Evolutionary conservation across 116 monocot genomes (phyloP), one percentile per base, ranked within the genome.

Genomic region (Trichopus zeylanicus): DNA sequence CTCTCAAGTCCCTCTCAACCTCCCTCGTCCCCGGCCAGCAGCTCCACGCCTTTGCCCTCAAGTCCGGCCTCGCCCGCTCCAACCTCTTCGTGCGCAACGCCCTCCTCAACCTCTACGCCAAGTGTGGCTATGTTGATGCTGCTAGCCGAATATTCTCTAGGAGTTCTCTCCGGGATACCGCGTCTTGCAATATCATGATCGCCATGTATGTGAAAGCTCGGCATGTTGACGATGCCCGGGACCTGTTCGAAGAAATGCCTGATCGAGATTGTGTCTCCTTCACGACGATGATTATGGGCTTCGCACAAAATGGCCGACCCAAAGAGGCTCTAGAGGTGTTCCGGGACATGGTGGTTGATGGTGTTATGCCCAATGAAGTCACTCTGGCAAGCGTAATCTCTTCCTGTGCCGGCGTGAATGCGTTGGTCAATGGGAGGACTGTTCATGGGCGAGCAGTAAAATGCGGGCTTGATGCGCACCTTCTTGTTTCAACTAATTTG

Each of bases 251-350:
- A 9, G 57, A 64, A 66, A 77, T 77, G 70, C 73, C 79, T 1
- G 25, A 39, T 2, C 47, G 53, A 28, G 83, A 88, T 51, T 55
- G 72, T n/a, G 74, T 83, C 31, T 80, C 88, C 0, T 88, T 67
- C 66, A 88, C 88, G n/a, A 77, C 77, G 49, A 66, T 88, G 60
- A 77, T 88, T 15, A 77, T 77, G 75, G 80, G 62, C 9, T 52
- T 83, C 29, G 54, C 74, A 18, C 77, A 63, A 39, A 49, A 68
- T 31, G 71, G 59, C 12, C 8, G 11, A n/a, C 26, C 57, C 0
- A 20, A 11, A 0, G 75, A 78, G 28, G 57, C 88, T 15, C 32
- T 83, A 2, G 22, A 0, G 0, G 20, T 76, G 15, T 81, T 86
- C 46, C 66, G 69, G 0, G 63, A 55, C 13, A 86, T 86, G 86